Conservation (phyloP, 805 yeast genomes). For the Clavispora santaluciae region DNA sequence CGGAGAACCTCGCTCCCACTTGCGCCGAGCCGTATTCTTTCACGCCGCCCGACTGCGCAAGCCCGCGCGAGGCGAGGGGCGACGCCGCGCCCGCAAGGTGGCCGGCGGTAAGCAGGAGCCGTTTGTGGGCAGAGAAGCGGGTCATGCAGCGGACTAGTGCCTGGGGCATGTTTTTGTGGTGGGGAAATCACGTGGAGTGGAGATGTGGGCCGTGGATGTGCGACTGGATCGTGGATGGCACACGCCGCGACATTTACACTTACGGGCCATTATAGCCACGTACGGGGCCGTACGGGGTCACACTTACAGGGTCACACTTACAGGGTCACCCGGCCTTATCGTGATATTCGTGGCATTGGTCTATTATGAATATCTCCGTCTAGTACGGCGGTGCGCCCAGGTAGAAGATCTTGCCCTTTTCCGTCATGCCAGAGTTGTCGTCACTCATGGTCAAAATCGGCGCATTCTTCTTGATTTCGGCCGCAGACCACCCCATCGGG, state of each 20-base stretch:
- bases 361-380: neutral
- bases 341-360: too few species aligned
- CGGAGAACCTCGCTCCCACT: conserved; percentile 33
- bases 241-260: too few species aligned
- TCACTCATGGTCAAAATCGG: conserved; percentile 61
- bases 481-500: conserved; percentile 71
- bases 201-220: neutral
- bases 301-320: too few species aligned
- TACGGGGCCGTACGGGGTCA: too few species aligned
- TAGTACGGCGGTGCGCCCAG: conserved; percentile 31
- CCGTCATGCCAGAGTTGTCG: conserved; percentile 53
- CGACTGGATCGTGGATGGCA: too few species aligned
- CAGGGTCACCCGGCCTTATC: too few species aligned
- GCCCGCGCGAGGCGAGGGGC: neutral
- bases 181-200: neutral
- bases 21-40: neutral
- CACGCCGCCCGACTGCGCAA: neutral
- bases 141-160: neutral
- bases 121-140: conserved; percentile 3
- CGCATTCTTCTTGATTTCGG: conserved; percentile 51
- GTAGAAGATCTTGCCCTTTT: conserved; percentile 29
- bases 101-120: conserved; percentile 7
- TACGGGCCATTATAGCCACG: too few species aligned
- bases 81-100: neutral
- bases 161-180: neutral